phyloP scores from a whole-genome alignment of 2,329 filamentous ascomycete species.

The Onygenales sp. region DNA sequence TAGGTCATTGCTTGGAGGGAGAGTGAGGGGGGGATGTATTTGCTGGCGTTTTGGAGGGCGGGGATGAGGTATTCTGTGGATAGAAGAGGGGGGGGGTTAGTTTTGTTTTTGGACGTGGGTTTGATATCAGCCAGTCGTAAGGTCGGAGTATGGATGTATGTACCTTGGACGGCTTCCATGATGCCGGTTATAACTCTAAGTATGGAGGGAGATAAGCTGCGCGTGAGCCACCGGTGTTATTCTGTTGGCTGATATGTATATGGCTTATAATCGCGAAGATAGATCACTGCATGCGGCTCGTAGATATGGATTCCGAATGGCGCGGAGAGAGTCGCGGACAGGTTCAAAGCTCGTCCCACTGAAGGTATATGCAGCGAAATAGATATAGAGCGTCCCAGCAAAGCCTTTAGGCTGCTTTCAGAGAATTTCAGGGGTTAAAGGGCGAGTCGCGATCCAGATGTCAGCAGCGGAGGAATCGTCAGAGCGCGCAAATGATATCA shows the following conservation, averaged over 20 bases:
- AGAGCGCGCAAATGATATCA: too few species aligned
- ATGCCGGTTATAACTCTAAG: background rate
- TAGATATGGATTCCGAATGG: too few species aligned
- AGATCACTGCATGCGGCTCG: too few species aligned
- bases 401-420: too few species aligned
- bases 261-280: too few species aligned
- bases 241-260: background rate
- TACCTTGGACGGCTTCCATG: slow-evolving; percentile 11
- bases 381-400: too few species aligned
- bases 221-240: background rate
- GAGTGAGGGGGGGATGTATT: slow-evolving; percentile 12
- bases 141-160: background rate
- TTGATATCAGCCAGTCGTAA: background rate
- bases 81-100: slow-evolving; percentile 1
- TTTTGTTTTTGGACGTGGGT: background rate
- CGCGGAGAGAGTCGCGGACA: too few species aligned
- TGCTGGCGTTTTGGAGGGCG: slow-evolving; percentile 9
- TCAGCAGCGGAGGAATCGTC: too few species aligned
- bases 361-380: too few species aligned
- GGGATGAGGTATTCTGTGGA: slow-evolving; percentile 14
- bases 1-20: slow-evolving; percentile 11
- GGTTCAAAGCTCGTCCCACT: too few species aligned
- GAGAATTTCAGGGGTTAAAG: too few species aligned
- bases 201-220: background rate
- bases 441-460: too few species aligned